Evolutionary conservation across 805 yeast genomes (phyloP).

Genomic region (Wickerhamiella kurtzmanii): DNA sequence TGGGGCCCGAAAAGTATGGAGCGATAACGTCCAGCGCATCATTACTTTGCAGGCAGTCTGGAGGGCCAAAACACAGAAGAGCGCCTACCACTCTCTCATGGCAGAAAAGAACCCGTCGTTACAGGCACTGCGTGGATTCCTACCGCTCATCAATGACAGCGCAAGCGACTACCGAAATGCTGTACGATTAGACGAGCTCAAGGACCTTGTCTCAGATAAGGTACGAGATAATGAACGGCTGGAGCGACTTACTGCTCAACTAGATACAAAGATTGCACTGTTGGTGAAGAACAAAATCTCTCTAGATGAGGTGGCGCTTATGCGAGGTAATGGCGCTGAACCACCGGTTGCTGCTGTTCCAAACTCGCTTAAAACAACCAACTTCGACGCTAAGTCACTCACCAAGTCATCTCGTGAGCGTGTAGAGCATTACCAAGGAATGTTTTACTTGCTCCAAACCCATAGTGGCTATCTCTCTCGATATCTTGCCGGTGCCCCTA

Average conservation of each 20-base stretch:
- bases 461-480: constrained; percentile 61
- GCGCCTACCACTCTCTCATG: constrained; percentile 61
- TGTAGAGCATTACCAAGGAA: constrained; percentile 56
- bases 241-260: constrained; percentile 60
- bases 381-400: constrained; percentile 27
- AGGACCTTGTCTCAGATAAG: constrained; percentile 55
- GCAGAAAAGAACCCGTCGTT: constrained; percentile 65
- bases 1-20: constrained; percentile 35
- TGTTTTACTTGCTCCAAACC: constrained; percentile 74
- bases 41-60: constrained; percentile 62
- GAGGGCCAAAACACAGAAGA: constrained; percentile 51
- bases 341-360: constrained; percentile 5
- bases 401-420: constrained; percentile 32
- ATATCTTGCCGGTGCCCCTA: constrained; percentile 25
- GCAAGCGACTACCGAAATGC: constrained; percentile 68
- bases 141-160: constrained; percentile 57
- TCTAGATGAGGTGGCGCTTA: constrained; percentile 44
- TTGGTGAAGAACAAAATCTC: constrained; percentile 69
- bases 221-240: constrained; percentile 58
- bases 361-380: neutral
- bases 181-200: constrained; percentile 47
- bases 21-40: constrained; percentile 41
- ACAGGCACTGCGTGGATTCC: constrained; percentile 61
- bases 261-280: constrained; percentile 65
- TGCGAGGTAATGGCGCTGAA: constrained; percentile 15